phyloP scores from a whole-genome alignment of 192 early-diverging fungal species.

The Coemansia sp. region DNA sequence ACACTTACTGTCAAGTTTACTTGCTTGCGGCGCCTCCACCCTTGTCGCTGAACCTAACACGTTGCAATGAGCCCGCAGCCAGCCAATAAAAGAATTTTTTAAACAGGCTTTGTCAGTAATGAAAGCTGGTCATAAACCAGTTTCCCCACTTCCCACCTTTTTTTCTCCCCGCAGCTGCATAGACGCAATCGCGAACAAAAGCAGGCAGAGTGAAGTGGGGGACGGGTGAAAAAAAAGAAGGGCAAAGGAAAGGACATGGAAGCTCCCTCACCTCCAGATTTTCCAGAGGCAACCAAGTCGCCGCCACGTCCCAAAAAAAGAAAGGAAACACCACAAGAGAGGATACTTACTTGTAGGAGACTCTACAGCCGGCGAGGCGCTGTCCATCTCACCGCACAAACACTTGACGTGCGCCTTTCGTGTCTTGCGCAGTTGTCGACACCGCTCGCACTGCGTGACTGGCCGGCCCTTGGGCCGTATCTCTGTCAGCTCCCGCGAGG shows the following conservation, averaged over 20 bases:
- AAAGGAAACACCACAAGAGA: background rate
- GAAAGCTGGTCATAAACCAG: background rate
- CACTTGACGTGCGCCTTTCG: constrained; percentile 73
- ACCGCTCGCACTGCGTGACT: constrained; percentile 71
- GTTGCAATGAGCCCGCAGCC: background rate
- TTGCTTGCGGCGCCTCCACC: background rate
- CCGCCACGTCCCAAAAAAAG: background rate
- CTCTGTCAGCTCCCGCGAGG: constrained; percentile 61
- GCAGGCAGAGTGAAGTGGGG: background rate
- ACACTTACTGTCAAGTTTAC: constrained; percentile 14
- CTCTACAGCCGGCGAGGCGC: background rate
- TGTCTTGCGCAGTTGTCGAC: constrained; percentile 68
- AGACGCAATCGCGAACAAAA: background rate
- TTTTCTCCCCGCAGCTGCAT: constrained; percentile 1
- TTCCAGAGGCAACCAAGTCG: background rate
- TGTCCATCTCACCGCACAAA: constrained; percentile 58
- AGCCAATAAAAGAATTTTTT: background rate
- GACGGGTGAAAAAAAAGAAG: background rate
- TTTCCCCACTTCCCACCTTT: constrained; percentile 1
- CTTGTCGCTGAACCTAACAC: background rate
- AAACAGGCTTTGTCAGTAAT: background rate
- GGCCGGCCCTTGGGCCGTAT: constrained; percentile 74
- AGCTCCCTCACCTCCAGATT: background rate
- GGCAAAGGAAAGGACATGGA: constrained; percentile 1
- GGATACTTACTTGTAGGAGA: constrained; percentile 13